Percentiles rank a stretch among this genome's conserved stretches.
Evolutionary conservation across 306 rosid species (phyloP).

Genomic region (Chamaecrista fasciculata): DNA sequence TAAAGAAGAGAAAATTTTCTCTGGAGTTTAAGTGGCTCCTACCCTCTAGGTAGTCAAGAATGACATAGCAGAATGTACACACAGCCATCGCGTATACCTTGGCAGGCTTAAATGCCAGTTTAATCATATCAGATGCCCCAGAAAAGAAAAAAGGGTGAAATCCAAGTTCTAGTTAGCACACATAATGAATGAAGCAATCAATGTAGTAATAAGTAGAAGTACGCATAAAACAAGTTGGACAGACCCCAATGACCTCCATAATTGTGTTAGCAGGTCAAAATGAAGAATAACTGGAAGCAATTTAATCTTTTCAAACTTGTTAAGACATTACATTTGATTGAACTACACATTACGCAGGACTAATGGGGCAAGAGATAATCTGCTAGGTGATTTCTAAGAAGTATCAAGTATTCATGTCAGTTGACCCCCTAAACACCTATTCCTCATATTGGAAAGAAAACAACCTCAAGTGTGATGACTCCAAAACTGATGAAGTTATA

Average conservation of each 20-base stretch:
- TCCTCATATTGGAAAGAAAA: background rate
- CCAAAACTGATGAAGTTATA: background rate
- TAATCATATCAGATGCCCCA: constrained; percentile 17
- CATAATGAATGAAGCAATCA: background rate
- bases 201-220: background rate
- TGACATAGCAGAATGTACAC: background rate
- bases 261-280: background rate
- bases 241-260: background rate
- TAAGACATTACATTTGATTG: background rate
- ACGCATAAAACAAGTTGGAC: constrained; percentile 13
- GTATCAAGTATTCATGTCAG: background rate
- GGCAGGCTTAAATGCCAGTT: background rate
- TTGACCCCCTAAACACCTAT: background rate
- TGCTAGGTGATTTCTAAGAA: background rate
- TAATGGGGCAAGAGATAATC: background rate
- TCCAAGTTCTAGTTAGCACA: background rate
- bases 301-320: background rate
- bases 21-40: background rate
- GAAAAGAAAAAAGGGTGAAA: background rate
- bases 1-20: background rate
- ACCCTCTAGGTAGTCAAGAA: background rate
- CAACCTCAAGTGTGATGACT: background rate
- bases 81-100: background rate
- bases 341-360: background rate
- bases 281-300: background rate